phyloP scores from a whole-genome alignment of 345 rosid species.

The Citrus australasica region DNA sequence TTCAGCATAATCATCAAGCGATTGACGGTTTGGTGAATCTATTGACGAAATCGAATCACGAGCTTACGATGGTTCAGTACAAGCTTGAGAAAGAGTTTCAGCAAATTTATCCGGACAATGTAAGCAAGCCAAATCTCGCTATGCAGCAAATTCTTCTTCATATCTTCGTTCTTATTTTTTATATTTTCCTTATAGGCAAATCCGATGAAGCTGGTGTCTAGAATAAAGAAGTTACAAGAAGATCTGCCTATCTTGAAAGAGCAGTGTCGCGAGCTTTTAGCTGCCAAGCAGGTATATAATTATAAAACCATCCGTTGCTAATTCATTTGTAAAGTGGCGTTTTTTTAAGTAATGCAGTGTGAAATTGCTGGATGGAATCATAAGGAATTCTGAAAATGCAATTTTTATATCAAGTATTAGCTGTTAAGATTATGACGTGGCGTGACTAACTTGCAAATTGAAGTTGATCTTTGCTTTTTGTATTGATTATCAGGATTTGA shows the following conservation, averaged over 20 bases:
- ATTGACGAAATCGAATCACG: slow-evolving; percentile 62
- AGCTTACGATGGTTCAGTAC: slow-evolving; percentile 59
- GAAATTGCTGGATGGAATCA: neutral
- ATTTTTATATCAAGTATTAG: neutral
- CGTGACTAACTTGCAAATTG: neutral
- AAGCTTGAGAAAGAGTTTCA: slow-evolving; percentile 81
- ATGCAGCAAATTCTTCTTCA: neutral
- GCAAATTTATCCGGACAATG: slow-evolving; percentile 71
- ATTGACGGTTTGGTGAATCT: slow-evolving; percentile 50
- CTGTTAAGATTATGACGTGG: neutral
- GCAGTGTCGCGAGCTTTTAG: slow-evolving; percentile 78
- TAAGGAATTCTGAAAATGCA: neutral
- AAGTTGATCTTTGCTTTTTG: neutral
- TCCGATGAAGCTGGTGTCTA: slow-evolving; percentile 70
- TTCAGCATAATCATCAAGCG: slow-evolving; percentile 31
- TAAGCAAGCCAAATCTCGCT: slow-evolving; percentile 19
- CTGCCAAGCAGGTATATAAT: slow-evolving; percentile 72
- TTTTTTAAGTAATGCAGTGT: neutral
- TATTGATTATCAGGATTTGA: slow-evolving; percentile 59
- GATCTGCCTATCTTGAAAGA: slow-evolving; percentile 58
- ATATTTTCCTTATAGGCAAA: slow-evolving; percentile 50
- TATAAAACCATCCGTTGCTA: neutral
- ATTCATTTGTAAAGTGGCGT: neutral
- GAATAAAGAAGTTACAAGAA: slow-evolving; percentile 76
- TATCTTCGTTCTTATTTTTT: neutral